Percentiles rank a stretch among this genome's conserved stretches.
phyloP scores from a whole-genome alignment of 73 alveolate species.

The Tetrahymena borealis region DNA sequence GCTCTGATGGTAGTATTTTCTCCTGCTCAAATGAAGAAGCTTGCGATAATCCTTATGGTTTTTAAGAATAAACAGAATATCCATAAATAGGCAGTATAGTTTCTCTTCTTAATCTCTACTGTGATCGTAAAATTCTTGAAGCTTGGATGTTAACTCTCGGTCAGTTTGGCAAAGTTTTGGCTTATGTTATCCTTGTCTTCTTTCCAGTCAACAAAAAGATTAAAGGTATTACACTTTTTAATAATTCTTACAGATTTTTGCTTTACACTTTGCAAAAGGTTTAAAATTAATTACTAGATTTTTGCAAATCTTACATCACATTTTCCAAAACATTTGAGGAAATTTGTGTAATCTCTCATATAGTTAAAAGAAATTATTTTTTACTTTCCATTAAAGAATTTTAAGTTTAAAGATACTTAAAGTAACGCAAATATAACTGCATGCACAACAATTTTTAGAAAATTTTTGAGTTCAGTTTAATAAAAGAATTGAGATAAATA shows the following conservation, averaged over 20 bases:
- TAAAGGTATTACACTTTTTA: neutral
- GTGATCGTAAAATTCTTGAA: neutral
- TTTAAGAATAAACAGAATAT: neutral
- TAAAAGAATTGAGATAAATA: too few relatives aligned
- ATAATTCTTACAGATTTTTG: too few relatives aligned
- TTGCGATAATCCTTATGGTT: neutral
- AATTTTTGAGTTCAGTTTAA: too few relatives aligned
- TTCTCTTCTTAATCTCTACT: neutral
- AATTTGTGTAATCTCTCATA: too few relatives aligned
- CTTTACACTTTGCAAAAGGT: neutral
- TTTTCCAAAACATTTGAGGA: too few relatives aligned
- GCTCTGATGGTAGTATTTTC: neutral
- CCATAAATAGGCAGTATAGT: neutral
- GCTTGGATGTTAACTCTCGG: neutral
- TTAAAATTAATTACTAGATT: neutral
- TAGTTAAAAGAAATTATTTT: too few relatives aligned
- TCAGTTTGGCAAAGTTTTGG: neutral
- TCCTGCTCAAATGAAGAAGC: neutral
- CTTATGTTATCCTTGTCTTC: neutral
- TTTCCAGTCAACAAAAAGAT: neutral
- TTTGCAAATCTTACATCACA: too few relatives aligned
- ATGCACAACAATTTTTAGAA: too few relatives aligned
- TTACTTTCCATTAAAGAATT: too few relatives aligned
- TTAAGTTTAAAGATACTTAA: too few relatives aligned
- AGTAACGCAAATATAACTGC: too few relatives aligned